Evolutionary conservation across 164 flowering plant genomes (phyloP).

Genomic region (Warburgia ugandensis): DNA sequence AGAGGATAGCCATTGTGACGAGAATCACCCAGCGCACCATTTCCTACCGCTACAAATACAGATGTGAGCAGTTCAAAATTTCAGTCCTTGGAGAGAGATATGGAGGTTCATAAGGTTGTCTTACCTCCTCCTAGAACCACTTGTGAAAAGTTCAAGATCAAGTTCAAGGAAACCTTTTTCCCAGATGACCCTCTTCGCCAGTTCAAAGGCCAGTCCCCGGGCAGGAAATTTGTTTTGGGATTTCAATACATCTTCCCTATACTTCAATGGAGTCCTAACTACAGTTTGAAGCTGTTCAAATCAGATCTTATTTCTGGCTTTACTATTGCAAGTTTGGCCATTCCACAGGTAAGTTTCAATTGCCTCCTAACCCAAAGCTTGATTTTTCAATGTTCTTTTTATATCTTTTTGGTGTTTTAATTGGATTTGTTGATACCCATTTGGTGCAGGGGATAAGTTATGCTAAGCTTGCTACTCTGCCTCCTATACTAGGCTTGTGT

Average conservation of each 20-base stretch:
- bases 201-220: conserved; percentile 61
- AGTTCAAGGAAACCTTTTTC: conserved; percentile 72
- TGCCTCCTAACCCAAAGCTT: background rate
- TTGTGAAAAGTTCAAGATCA: conserved; percentile 29
- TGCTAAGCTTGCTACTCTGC: conserved; percentile 78
- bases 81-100: conserved; percentile 22
- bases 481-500: conserved; percentile 67
- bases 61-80: background rate
- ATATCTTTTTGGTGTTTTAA: background rate
- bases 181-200: conserved; percentile 84
- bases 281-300: conserved; percentile 45
- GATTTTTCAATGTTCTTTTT: conserved; percentile 13
- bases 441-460: conserved; percentile 69
- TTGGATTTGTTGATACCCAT: conserved; percentile 4
- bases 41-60: too few species aligned
- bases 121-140: conserved; percentile 53
- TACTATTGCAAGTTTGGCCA: conserved; percentile 92
- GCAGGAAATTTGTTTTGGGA: conserved; percentile 40
- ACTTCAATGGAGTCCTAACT: conserved; percentile 72
- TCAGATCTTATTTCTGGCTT: conserved; percentile 78
- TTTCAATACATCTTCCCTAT: conserved; percentile 70
- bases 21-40: too few species aligned
- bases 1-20: too few species aligned
- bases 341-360: conserved; percentile 81
- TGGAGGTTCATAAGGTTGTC: conserved; percentile 59